Conservation (phyloP, 495 filamentous ascomycete species). For the Podospora comata region DNA sequence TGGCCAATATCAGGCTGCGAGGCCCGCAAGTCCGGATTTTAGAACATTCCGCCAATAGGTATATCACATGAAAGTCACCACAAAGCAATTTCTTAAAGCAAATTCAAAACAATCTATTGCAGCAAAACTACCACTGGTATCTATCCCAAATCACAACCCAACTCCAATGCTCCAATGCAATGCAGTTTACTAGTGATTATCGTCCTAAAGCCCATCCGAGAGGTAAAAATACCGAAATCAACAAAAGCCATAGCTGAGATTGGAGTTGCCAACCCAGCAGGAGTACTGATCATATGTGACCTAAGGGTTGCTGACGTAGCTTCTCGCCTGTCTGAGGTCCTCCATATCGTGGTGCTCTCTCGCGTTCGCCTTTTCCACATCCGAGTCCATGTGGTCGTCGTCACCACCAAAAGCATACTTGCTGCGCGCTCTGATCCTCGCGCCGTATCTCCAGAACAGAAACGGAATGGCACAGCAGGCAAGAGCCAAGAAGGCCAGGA, state of each 20-base stretch:
- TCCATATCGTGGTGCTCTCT: slow-evolving; percentile 30
- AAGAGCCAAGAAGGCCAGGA: slow-evolving; percentile 68
- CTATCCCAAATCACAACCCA: background rate
- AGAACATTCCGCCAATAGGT: background rate
- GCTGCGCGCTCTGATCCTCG: slow-evolving; percentile 58
- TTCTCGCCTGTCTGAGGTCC: slow-evolving; percentile 40
- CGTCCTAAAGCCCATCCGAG: background rate
- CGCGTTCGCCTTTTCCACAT: slow-evolving; percentile 23
- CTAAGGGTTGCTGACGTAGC: slow-evolving; percentile 47
- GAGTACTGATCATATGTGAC: background rate
- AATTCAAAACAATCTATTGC: background rate
- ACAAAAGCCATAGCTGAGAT: background rate
- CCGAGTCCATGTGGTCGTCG: slow-evolving; percentile 26
- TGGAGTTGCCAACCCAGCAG: background rate
- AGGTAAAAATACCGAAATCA: background rate
- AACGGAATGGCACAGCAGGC: slow-evolving; percentile 75
- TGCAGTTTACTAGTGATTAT: background rate
- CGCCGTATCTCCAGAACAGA: slow-evolving; percentile 72
- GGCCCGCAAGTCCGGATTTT: background rate
- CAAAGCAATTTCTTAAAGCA: background rate
- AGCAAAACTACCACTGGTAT: background rate
- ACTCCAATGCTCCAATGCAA: background rate
- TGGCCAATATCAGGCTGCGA: background rate
- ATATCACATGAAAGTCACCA: background rate
- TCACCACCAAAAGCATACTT: slow-evolving; percentile 62